Percentiles rank a stretch among this genome's conserved stretches.
phyloP scores from a whole-genome alignment of 257 asterid species.

The Petunia axillaris region DNA sequence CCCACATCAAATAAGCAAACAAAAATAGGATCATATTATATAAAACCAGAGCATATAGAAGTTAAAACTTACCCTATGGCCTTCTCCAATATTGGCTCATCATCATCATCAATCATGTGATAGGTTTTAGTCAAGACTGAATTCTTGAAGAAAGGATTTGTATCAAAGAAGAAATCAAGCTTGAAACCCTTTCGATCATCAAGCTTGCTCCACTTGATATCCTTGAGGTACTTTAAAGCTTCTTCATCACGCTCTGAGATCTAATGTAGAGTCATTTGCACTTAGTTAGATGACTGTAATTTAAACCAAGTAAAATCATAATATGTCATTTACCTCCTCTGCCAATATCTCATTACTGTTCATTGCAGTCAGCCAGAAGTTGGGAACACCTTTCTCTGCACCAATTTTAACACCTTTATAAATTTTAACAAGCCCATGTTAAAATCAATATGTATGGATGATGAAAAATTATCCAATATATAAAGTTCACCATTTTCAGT shows the following conservation, averaged over 20 bases:
- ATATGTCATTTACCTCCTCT: slow-evolving; percentile 62
- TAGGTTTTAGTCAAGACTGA: slow-evolving; percentile 69
- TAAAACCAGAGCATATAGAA: not conserved
- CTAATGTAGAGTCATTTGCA: slow-evolving; percentile 37
- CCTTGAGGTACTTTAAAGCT: slow-evolving; percentile 78
- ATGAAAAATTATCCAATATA: not conserved
- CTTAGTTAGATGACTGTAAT: not conserved
- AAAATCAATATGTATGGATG: not conserved
- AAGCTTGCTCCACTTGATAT: slow-evolving; percentile 71
- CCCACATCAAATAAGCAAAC: slow-evolving; percentile 19
- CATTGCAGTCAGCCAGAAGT: slow-evolving; percentile 82
- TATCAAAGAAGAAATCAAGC: slow-evolving; percentile 76
- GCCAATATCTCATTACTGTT: slow-evolving; percentile 68
- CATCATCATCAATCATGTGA: slow-evolving; percentile 80
- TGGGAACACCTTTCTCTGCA: slow-evolving; percentile 85
- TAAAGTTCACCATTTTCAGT: slow-evolving; percentile 49
- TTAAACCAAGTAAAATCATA: not conserved
- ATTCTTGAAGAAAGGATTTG: slow-evolving; percentile 85
- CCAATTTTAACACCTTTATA: slow-evolving; percentile 1
- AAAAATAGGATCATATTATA: not conserved
- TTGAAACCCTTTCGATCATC: slow-evolving; percentile 81
- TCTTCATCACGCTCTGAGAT: slow-evolving; percentile 85
- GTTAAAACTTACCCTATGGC: slow-evolving; percentile 66
- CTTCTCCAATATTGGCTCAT: slow-evolving; percentile 70
- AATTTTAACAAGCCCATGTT: not conserved